Conservation (phyloP, 2,329 filamentous ascomycete species). For the Fusarium sp. region DNA sequence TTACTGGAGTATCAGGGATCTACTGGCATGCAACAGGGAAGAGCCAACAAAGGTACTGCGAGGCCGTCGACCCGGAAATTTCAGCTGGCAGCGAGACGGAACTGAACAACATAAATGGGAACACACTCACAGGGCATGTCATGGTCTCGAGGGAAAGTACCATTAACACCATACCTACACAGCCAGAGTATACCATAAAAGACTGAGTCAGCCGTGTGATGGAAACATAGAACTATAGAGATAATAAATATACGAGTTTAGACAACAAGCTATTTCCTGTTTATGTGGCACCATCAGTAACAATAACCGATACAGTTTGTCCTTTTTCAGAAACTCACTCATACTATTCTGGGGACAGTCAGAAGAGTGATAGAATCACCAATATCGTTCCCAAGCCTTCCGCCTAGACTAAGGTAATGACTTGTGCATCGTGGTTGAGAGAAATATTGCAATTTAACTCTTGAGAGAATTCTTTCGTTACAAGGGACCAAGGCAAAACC, state of each 20-base stretch:
- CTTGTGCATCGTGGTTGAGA: no score
- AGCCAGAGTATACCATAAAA: no score
- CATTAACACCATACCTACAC: no score
- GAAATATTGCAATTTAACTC: no score
- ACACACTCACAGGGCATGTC: background rate
- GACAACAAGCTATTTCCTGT: background rate
- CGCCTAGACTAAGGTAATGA: no score
- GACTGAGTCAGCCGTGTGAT: no score
- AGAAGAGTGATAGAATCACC: no score
- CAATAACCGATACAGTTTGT: background rate
- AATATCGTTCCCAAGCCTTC: no score
- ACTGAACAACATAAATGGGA: background rate
- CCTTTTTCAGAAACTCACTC: background rate
- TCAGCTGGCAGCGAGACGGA: background rate
- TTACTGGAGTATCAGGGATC: background rate
- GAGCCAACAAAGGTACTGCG: background rate
- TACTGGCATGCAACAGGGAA: background rate
- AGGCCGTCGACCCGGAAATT: fast-evolving
- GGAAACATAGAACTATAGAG: no score
- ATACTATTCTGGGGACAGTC: background rate
- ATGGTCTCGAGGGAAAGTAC: no score
- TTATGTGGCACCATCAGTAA: background rate
- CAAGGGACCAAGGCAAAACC: background rate
- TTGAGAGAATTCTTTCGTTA: no score
- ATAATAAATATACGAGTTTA: background rate